These are phyloP conservation scores for Didymella pinodella DNA, from an alignment of 2,329 filamentous ascomycete species.

Conservation along the genomic window DNA sequence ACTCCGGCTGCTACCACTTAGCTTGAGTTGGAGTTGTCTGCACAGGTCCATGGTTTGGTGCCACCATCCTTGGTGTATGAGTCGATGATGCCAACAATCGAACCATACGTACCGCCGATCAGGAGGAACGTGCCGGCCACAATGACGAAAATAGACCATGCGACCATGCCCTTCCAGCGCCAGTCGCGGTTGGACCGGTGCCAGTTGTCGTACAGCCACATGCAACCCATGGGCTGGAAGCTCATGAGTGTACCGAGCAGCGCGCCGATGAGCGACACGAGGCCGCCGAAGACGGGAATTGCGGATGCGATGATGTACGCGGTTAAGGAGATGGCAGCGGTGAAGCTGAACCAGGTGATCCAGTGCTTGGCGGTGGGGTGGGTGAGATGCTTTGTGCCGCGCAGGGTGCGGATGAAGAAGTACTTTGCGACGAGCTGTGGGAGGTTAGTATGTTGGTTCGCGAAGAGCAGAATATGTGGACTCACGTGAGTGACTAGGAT, in stretches of 20 bases:
- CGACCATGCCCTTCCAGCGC: slow-evolving; percentile 22
- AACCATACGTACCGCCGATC: slow-evolving; percentile 21
- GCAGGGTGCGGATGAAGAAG: slow-evolving; percentile 63
- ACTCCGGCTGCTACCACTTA: background rate
- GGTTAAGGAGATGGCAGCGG: slow-evolving; percentile 37
- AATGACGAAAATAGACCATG: slow-evolving; percentile 23
- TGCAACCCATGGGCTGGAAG: slow-evolving; percentile 27
- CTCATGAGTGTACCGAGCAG: slow-evolving; percentile 25
- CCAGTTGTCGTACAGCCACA: slow-evolving; percentile 29
- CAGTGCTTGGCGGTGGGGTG: slow-evolving; percentile 62
- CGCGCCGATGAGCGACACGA: slow-evolving; percentile 22
- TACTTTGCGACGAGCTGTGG: slow-evolving; percentile 63
- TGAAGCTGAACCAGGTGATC: slow-evolving; percentile 62
- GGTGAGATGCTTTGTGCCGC: slow-evolving; percentile 61
- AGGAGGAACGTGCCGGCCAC: slow-evolving; percentile 20
- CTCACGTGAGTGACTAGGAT: slow-evolving; percentile 22
- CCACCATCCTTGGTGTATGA: slow-evolving; percentile 18
- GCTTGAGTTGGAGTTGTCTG: slow-evolving; percentile 23
- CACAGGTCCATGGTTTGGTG: slow-evolving; percentile 17
- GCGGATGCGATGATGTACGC: slow-evolving; percentile 24
- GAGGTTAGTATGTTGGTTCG: background rate
- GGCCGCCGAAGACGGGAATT: slow-evolving; percentile 23
- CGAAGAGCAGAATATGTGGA: slow-evolving; percentile 34
- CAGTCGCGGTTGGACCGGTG: slow-evolving; percentile 11
- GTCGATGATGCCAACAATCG: slow-evolving; percentile 19